These are phyloP conservation scores for Cytospora piceicola DNA, from an alignment of 2,329 filamentous ascomycete species.

Conservation along the genomic window DNA sequence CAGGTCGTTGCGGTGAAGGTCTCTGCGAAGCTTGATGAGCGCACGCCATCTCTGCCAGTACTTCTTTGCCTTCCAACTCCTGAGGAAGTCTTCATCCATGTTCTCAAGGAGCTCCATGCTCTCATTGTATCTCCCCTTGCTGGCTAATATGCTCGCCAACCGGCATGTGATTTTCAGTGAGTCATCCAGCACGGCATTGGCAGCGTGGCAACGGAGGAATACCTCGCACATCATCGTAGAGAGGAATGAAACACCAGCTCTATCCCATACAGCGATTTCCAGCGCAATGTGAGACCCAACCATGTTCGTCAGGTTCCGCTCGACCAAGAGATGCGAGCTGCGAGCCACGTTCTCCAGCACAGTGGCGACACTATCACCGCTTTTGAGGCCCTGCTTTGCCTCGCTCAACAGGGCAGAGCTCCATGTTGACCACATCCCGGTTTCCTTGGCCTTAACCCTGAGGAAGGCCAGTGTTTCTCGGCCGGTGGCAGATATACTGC, in stretches of 20 bases:
- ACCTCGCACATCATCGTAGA: conserved; percentile 69
- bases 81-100: conserved; percentile 49
- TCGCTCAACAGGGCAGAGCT: conserved; percentile 85
- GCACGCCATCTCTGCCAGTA: conserved; percentile 70
- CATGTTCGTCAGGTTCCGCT: conserved; percentile 72
- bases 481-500: conserved; percentile 75
- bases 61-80: conserved; percentile 78
- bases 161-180: conserved; percentile 74
- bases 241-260: conserved; percentile 66
- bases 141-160: conserved; percentile 67
- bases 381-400: conserved; percentile 76
- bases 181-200: conserved; percentile 69
- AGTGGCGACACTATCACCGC: conserved; percentile 65
- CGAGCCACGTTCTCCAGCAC: conserved; percentile 81
- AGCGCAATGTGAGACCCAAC: conserved; percentile 76
- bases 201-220: conserved; percentile 73
- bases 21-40: conserved; percentile 66
- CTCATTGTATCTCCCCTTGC: conserved; percentile 71
- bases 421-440: conserved; percentile 82
- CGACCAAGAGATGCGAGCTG: conserved; percentile 80
- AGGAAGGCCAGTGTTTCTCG: conserved; percentile 83
- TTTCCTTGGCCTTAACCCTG: conserved; percentile 82
- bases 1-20: conserved; percentile 60
- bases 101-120: conserved; percentile 64
- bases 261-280: conserved; percentile 72